Evolutionary conservation across 495 filamentous ascomycete genomes (phyloP), one percentile per base, ranked within the genome.

Genomic region (Penicillium arizonense): DNA sequence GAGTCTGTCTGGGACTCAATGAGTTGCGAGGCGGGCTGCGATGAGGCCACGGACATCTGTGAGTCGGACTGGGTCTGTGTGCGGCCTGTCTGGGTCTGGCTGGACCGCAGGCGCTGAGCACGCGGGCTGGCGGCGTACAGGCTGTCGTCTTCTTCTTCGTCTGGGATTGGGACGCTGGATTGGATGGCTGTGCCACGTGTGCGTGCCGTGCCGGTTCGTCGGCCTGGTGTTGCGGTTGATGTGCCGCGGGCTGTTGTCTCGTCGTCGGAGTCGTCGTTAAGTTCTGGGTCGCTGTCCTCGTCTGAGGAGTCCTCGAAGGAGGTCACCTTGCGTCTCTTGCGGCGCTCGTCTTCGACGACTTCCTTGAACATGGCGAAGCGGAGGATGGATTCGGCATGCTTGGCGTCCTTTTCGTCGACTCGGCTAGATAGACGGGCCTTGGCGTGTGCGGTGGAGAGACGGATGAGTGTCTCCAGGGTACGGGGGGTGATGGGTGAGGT

Each of bases 341-440:
- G 81, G 38, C 91, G 88, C 65, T 91, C 89, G 57, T 90, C 88
- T 67, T 94, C 89, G 18, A 96, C 76, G 14, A 99, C 85, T 74
- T 99, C 94, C 69, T 99, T 99, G 81, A 97, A 99, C 49, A 99
- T 83, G 14, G 94, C 94, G 64, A 96, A 99, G 23, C 94, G 83
- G 34, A 99, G 76, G 59, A 99, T 96, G 14, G 83, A 77, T 65
- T 99, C 93, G 10, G 94, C 94, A 44, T 89, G 84, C 44, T 90
- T 75, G 5, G 92, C 92, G 70, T 99, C 94, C 45, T 86, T 84
- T 64, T 95, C 87, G 41, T 97, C 94, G 1, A 99, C 94, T n/a
- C 89, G 78, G 60, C 86, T 93, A 11, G 91, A 96, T 8, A 99
- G 80, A 5, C 94, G 83, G 9, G 92, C 81, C 73, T 99, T 99